Base-by-base conservation (phyloP, 768 basidiomycete species). In the Macrolepiota dolichaula region DNA sequence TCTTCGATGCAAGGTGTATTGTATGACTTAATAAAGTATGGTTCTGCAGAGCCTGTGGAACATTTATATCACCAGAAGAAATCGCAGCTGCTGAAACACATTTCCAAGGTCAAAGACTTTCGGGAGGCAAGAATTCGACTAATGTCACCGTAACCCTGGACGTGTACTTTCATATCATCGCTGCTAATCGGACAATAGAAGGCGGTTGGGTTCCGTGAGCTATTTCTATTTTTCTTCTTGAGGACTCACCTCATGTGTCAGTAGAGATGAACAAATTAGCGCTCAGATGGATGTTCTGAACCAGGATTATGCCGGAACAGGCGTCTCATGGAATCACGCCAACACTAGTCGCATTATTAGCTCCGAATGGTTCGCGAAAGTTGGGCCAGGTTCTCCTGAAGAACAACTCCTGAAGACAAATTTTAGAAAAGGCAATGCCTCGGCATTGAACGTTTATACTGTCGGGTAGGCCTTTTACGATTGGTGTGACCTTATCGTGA, bases 401-500 rank as follows among this genome's bases (percentile, higher is more conserved):
- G 79, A 83, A 64, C 73, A 69, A n/a, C 72, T 67, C 2, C 77
- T 84, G 75, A 84, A 82, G 70, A 63, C 55, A 5, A 56, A 69
- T 11, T 76, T 81, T 47, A 73, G 81, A 50, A 50, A 74, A 59
- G 82, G 83, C 25, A 74, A 73, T 40, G 69, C 69, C 2, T 69
- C 69, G 1, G 74, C 74, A 17, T 72, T 84, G 52, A 84, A 84
- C 59, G 71, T 84, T 37, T 85, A 81, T 71, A 77, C 77, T 32
- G 79, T 82, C 35, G 81, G 81, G 74, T 79, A 65, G 38, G 69
- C 64, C 19, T 17, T 27, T 44, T 13, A 5, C 47, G 25, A 24
- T 52, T 25, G 64, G 54, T 56, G 9, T 56, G 40, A 36, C 2
- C 5, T 66, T 66, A 46, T 70, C 72, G 69, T 59, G 24, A 19